A percentile compares a stretch with the other conserved stretches of the same genome.
Evolutionary conservation across 768 basidiomycete species (phyloP).

Genomic region (Hebeloma cylindrosporum): DNA sequence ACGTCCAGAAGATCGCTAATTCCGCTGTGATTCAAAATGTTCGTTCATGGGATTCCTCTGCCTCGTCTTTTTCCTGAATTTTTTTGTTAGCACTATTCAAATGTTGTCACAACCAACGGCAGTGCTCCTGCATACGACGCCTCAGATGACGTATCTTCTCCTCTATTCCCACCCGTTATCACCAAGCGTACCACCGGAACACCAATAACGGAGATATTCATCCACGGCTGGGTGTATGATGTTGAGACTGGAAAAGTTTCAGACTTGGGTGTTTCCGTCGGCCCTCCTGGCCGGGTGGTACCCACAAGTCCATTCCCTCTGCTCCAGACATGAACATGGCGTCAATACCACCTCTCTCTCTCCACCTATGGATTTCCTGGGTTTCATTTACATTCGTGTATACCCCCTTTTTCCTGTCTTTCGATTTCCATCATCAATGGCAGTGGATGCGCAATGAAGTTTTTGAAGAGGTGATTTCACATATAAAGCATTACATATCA

Average conservation of each 20-base stretch:
- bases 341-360: too few species aligned
- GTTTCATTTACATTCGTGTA: too few species aligned
- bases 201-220: slow-evolving; percentile 25
- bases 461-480: too few species aligned
- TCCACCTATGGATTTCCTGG: too few species aligned
- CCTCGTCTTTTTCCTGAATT: neutral
- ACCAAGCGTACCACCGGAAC: neutral
- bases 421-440: too few species aligned
- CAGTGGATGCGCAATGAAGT: too few species aligned
- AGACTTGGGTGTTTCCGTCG: slow-evolving; percentile 45
- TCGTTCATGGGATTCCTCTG: slow-evolving; percentile 2
- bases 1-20: slow-evolving; percentile 28
- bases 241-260: slow-evolving; percentile 50
- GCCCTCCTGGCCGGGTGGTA: slow-evolving; percentile 34
- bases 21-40: slow-evolving; percentile 32
- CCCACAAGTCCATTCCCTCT: slow-evolving; percentile 29
- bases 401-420: too few species aligned
- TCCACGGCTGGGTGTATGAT: slow-evolving; percentile 65
- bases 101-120: slow-evolving; percentile 1
- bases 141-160: neutral
- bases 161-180: neutral
- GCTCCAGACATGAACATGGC: neutral
- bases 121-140: neutral
- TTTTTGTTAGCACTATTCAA: neutral
- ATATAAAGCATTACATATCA: too few species aligned